Evolutionary conservation across 2,329 filamentous ascomycete species (phyloP).

Genomic region (Exophiala oligosperma): DNA sequence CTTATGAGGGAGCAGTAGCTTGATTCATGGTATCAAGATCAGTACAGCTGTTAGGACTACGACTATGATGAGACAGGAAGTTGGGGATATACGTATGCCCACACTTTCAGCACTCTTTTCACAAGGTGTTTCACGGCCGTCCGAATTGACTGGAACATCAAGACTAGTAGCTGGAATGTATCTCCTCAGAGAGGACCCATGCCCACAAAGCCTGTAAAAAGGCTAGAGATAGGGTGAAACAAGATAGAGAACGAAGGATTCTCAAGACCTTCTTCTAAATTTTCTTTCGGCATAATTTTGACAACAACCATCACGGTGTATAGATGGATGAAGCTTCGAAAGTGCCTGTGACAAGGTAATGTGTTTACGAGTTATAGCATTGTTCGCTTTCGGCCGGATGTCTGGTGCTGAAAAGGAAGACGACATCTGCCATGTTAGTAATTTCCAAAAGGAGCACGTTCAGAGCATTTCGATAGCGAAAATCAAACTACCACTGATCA

Average conservation of each 20-base stretch:
- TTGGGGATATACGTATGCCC: too few species aligned
- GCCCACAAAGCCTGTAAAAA: slow-evolving; percentile 6
- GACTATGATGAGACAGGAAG: not conserved
- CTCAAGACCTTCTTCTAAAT: slow-evolving; percentile 35
- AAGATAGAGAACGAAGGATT: slow-evolving; percentile 1
- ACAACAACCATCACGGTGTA: slow-evolving; percentile 27
- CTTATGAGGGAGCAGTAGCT: too few species aligned
- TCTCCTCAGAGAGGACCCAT: slow-evolving; percentile 22
- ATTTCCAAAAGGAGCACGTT: too few species aligned
- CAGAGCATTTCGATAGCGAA: too few species aligned
- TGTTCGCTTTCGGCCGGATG: not conserved
- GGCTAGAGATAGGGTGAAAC: slow-evolving; percentile 11
- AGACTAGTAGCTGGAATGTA: slow-evolving; percentile 6
- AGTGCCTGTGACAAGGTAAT: slow-evolving; percentile 14
- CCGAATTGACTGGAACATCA: too few species aligned
- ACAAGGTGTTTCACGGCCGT: too few species aligned
- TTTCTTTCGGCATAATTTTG: slow-evolving; percentile 55
- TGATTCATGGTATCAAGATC: not conserved
- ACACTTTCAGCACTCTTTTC: too few species aligned
- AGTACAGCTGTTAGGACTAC: not conserved
- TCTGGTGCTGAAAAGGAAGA: not conserved
- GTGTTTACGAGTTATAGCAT: not conserved
- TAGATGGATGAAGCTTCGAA: slow-evolving; percentile 31
- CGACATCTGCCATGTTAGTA: too few species aligned
- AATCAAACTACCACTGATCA: too few species aligned